phyloP scores from a whole-genome alignment of 345 rosid genomes.

The Psidium guajava region DNA sequence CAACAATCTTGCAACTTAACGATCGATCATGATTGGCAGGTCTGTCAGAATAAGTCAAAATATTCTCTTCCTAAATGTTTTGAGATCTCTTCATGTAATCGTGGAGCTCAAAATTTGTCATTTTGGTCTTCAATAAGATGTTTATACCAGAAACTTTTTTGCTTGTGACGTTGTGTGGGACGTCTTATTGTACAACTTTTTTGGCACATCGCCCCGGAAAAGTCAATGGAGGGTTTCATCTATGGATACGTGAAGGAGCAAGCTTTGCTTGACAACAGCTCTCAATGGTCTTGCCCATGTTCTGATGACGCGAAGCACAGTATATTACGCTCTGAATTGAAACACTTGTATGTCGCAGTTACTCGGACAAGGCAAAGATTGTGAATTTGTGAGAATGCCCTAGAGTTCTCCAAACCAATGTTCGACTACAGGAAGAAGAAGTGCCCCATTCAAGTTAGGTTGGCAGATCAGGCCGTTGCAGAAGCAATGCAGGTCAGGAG shows the following conservation, averaged over 20 bases:
- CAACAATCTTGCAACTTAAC: no score
- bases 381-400: constrained; percentile 35
- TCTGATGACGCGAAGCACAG: constrained; percentile 25
- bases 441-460: constrained; percentile 20
- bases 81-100: neutral
- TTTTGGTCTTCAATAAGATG: neutral
- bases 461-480: constrained; percentile 25
- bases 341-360: constrained; percentile 18
- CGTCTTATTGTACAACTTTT: constrained; percentile 41
- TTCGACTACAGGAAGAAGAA: constrained; percentile 2
- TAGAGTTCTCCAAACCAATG: constrained; percentile 20
- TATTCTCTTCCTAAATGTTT: neutral
- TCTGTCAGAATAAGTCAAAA: neutral
- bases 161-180: constrained; percentile 12
- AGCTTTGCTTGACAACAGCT: neutral
- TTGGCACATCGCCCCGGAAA: constrained; percentile 32
- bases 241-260: constrained; percentile 21
- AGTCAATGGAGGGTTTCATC: constrained; percentile 41
- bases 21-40: neutral
- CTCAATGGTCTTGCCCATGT: constrained; percentile 5
- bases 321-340: constrained; percentile 31
- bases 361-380: constrained; percentile 45
- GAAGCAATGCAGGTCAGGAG: constrained; percentile 32
- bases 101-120: neutral
- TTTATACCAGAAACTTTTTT: neutral